Conservation (phyloP, 1,284 basidiomycete species). For the Sporisorium sorghi region DNA sequence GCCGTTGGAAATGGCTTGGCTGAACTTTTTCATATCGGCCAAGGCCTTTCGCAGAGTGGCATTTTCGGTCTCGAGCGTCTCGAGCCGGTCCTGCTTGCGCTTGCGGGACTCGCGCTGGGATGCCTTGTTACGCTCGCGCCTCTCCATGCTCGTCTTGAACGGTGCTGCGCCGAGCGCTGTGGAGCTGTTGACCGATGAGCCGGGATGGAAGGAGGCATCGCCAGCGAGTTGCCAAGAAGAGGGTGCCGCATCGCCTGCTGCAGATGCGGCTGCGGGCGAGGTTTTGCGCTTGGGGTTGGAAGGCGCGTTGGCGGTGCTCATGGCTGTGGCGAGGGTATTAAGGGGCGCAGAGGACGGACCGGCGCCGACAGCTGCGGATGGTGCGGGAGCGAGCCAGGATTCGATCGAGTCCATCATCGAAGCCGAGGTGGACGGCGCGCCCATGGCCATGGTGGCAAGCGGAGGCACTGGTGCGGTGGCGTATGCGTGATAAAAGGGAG, state of each 20-base stretch:
- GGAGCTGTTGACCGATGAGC: slow-evolving; percentile 11
- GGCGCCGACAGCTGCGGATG: slow-evolving; percentile 7
- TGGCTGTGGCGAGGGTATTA: background rate
- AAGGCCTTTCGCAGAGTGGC: slow-evolving; percentile 50
- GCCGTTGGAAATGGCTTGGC: slow-evolving; percentile 38
- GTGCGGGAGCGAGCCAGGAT: slow-evolving; percentile 37
- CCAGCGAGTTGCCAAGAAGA: slow-evolving; percentile 10
- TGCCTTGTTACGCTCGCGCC: slow-evolving; percentile 51
- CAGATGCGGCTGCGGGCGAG: slow-evolving; percentile 10
- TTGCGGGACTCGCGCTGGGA: slow-evolving; percentile 53
- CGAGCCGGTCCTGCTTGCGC: slow-evolving; percentile 49
- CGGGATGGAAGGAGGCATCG: slow-evolving; percentile 22
- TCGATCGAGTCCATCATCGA: slow-evolving; percentile 37
- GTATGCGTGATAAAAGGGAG: slow-evolving; percentile 6
- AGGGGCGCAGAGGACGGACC: background rate
- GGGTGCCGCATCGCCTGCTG: slow-evolving; percentile 7
- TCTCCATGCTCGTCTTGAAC: slow-evolving; percentile 50
- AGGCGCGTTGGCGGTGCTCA: slow-evolving; percentile 4
- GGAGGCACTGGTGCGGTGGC: slow-evolving; percentile 13
- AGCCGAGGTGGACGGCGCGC: slow-evolving; percentile 19
- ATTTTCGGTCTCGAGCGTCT: slow-evolving; percentile 50
- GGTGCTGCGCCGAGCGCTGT: slow-evolving; percentile 11
- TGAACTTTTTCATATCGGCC: slow-evolving; percentile 43
- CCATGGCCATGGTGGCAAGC: slow-evolving; percentile 26
- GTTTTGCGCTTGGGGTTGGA: slow-evolving; percentile 5